Conservation (phyloP, 192 early-diverging fungal genomes). For the Rhizoclosmatium globosum region DNA sequence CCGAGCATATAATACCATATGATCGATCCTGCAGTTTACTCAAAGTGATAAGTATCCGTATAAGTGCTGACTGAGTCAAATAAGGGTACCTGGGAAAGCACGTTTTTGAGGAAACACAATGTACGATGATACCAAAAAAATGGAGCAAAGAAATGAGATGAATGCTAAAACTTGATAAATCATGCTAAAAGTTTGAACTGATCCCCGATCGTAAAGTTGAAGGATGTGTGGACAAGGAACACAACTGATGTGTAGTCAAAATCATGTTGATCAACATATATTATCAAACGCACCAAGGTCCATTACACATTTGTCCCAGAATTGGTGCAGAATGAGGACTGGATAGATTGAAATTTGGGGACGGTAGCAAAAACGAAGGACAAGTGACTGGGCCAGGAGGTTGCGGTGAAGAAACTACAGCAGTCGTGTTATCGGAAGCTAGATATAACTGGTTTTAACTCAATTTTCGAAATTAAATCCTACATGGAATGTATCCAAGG, state of each 20-base stretch:
- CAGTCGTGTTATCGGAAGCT: background rate
- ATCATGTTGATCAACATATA: no score
- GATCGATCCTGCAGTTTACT: background rate
- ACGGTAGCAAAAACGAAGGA: conserved; percentile 5
- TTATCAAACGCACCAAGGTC: no score
- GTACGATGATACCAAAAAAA: background rate
- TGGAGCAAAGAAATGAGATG: background rate
- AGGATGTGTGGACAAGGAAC: conserved; percentile 16
- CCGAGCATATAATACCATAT: background rate
- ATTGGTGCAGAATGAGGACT: background rate
- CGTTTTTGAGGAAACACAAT: background rate
- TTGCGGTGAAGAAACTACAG: background rate
- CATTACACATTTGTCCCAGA: background rate
- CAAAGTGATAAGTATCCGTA: no score
- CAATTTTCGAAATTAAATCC: no score
- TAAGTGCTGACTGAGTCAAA: no score
- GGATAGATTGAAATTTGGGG: background rate
- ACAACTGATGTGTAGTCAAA: no score
- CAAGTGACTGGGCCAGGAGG: background rate
- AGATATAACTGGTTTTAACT: no score
- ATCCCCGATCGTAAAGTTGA: conserved; percentile 5
- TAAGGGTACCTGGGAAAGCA: background rate
- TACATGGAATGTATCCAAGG: background rate
- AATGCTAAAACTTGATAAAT: background rate
- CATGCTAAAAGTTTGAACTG: background rate